Conservation (phyloP, 164 flowering plant genomes). For the Houttuynia cordata region DNA sequence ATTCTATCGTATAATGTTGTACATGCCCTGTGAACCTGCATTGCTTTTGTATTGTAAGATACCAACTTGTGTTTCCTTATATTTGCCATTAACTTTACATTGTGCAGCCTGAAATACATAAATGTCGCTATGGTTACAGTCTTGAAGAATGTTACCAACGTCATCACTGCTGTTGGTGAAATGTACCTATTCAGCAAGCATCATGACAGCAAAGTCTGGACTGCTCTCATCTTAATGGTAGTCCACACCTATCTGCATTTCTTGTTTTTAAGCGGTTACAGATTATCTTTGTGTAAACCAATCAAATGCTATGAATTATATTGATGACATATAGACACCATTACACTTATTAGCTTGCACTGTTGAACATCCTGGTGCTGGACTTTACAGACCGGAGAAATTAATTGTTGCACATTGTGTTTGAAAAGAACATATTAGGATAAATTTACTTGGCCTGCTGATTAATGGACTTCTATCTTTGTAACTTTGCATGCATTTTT, state of each 20-base stretch:
- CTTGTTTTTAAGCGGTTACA: neutral
- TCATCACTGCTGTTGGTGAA: constrained; percentile 96
- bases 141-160: constrained; percentile 97
- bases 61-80: neutral
- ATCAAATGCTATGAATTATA: neutral
- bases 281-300: no score
- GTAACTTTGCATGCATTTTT: no score
- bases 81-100: constrained; percentile 4
- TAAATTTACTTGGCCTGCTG: no score
- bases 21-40: no score
- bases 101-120: constrained; percentile 89
- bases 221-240: constrained; percentile 94
- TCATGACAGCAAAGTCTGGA: constrained; percentile 88
- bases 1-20: no score
- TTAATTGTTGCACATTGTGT: neutral
- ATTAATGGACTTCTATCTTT: no score
- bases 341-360: neutral
- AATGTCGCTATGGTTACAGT: constrained; percentile 99
- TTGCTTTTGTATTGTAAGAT: no score
- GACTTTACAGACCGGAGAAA: no score
- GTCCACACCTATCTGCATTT: neutral
- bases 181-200: constrained; percentile 90
- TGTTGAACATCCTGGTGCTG: neutral
- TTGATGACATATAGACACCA: neutral
- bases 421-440: no score